phyloP scores from a whole-genome alignment of 2,329 filamentous ascomycete genomes.

The Hypoxylon sp. region DNA sequence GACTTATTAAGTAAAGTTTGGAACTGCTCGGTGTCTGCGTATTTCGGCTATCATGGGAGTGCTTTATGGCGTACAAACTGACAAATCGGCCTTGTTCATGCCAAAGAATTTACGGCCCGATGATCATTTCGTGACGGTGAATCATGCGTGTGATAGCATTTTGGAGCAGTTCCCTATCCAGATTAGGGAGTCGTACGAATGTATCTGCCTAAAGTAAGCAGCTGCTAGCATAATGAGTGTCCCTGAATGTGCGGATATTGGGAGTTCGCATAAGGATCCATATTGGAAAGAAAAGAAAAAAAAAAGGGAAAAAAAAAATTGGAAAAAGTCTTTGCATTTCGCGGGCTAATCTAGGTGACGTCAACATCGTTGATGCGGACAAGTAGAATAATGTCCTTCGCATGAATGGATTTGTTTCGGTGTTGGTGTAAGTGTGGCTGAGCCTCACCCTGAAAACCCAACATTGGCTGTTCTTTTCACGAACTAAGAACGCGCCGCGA shows the following conservation, averaged over 20 bases:
- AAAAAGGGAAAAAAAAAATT: conserved; percentile 18
- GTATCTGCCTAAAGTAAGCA: conserved; percentile 37
- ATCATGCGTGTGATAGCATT: conserved; percentile 16
- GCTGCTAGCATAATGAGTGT: conserved; percentile 4
- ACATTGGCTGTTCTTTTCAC: conserved; percentile 28
- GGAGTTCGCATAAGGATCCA: conserved; percentile 29
- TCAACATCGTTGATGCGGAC: conserved; percentile 27
- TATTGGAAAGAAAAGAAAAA: conserved; percentile 5
- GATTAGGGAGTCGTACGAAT: conserved; percentile 17
- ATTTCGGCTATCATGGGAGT: conserved; percentile 31
- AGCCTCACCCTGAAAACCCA: conserved; percentile 39
- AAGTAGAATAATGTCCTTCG: conserved; percentile 23
- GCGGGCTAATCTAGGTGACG: conserved; percentile 34
- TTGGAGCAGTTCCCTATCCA: background rate
- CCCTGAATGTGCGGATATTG: conserved; percentile 17
- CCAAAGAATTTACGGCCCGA: conserved; percentile 29
- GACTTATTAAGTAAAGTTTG: conserved; percentile 14
- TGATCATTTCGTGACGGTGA: conserved; percentile 21
- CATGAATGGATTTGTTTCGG: conserved; percentile 39
- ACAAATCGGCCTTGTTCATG: conserved; percentile 28
- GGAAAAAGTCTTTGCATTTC: conserved; percentile 27
- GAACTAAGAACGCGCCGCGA: conserved; percentile 39
- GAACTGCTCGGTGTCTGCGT: conserved; percentile 19
- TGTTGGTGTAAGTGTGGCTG: conserved; percentile 43
- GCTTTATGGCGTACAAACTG: conserved; percentile 21